Evolutionary conservation across 2,329 filamentous ascomycete genomes (phyloP).

Genomic region (Colletotrichum tanaceti): DNA sequence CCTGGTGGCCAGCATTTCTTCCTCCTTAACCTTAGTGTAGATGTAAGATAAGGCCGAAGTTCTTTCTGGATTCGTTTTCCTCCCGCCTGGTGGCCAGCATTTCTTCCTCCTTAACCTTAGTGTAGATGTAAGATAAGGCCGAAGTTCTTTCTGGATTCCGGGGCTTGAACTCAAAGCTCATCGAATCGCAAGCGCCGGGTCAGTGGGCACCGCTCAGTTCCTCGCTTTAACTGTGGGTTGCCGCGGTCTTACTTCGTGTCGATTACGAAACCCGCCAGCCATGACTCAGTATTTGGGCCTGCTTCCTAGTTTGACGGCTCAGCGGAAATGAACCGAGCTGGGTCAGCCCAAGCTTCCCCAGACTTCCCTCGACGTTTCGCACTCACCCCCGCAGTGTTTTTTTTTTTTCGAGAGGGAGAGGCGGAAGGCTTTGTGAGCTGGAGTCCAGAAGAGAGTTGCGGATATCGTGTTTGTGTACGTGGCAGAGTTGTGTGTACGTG

Average conservation of each 20-base stretch:
- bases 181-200: constrained; percentile 6
- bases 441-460: constrained; percentile 3
- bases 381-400: constrained; percentile 34
- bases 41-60: background rate
- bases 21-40: too few species aligned
- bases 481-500: too few species aligned
- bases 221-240: constrained; percentile 16
- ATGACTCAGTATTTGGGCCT: constrained; percentile 30
- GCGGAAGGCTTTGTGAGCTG: constrained; percentile 24
- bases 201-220: constrained; percentile 30
- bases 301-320: constrained; percentile 12
- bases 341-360: constrained; percentile 40
- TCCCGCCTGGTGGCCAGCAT: too few species aligned
- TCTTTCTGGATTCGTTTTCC: too few species aligned
- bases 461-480: constrained; percentile 15
- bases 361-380: constrained; percentile 20
- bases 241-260: constrained; percentile 10
- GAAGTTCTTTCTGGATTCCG: constrained; percentile 13
- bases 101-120: background rate
- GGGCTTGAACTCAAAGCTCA: constrained; percentile 2
- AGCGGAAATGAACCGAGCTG: constrained; percentile 41
- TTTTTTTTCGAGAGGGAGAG: constrained; percentile 19
- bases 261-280: constrained; percentile 20
- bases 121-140: constrained; percentile 2
- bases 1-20: too few species aligned